These are phyloP conservation scores for Amoebophrya sp. DNA, from an alignment of 169 alveolate genomes.

Conservation along the genomic window DNA sequence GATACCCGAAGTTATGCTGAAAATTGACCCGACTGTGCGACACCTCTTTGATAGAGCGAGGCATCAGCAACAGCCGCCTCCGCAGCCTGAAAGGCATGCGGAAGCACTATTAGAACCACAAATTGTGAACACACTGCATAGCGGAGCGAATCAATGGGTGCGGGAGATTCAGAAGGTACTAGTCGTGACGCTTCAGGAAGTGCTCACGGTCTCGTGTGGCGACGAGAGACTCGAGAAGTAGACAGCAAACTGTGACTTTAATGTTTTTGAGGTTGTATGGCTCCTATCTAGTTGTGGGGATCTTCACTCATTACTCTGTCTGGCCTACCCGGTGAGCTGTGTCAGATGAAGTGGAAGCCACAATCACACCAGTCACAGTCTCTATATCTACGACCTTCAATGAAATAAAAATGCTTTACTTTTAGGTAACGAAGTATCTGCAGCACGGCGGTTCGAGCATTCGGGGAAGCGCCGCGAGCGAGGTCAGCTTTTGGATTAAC, in stretches of 20 bases:
- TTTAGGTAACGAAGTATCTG: conserved; percentile 25
- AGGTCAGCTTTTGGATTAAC: conserved; percentile 49
- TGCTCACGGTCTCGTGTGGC: conserved; percentile 63
- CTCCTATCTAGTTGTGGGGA: background rate
- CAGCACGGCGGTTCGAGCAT: conserved; percentile 2
- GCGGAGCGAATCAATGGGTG: conserved; percentile 65
- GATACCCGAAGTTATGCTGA: conserved; percentile 77
- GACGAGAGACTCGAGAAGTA: conserved; percentile 35
- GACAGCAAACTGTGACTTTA: background rate
- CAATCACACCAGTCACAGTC: no score
- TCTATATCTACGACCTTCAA: no score
- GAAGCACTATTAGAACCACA: conserved; percentile 53
- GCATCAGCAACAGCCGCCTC: conserved; percentile 33
- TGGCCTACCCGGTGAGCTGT: conserved; percentile 71
- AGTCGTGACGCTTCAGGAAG: no score
- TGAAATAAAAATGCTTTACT: no score
- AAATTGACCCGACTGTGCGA: conserved; percentile 71
- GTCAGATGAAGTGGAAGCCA: no score
- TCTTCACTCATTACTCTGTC: conserved; percentile 57
- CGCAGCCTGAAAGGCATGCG: conserved; percentile 37
- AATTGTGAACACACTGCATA: conserved; percentile 56
- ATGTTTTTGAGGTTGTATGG: background rate
- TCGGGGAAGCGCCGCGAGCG: conserved; percentile 48
- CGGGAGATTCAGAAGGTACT: conserved; percentile 65
- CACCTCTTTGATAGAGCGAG: conserved; percentile 64